Evolutionary conservation across 495 filamentous ascomycete species (phyloP), one percentile per base, ranked within the genome.

Genomic region (Tuber microsphaerosporum): DNA sequence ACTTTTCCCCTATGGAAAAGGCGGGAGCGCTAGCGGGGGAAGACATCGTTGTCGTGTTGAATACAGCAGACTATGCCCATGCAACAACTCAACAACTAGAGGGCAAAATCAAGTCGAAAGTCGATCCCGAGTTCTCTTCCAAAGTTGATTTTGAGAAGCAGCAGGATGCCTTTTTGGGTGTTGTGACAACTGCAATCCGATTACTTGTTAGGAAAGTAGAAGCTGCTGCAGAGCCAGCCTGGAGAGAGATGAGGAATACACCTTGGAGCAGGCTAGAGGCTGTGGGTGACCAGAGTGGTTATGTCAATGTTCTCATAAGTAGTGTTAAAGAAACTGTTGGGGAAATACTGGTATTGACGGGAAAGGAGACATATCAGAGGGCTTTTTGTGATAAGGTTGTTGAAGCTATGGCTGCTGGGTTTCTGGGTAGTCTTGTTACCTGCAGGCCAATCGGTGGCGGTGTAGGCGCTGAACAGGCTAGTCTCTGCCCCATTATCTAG

Each of bases 21-120:
- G 43, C 69, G 20, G 43, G 74, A 20, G 71, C 86, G 2, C 89
- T 93, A 0, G 87, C 90, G 6, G 83, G 93, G 5, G 90, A 97
- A 78, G 93, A 97, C 75, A 86, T 92, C 34, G 88, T 97, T 16
- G 86, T 94, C 1, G 92, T 98, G 8, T 86, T 99, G 69, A 99
- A 98, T 83, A 98, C 95, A 2, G 96, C 95, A 0, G 95, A 99
- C 81, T 99, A 98, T 84, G 98, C 96, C 88, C 94, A 97, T 82
- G 90, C 89, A 37, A 98, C 94, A 22, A 94, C 93, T 77, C 92
- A 89, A 74, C 94, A 97, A 79, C 85, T 99, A 1, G 94, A 97
- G 83, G 94, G 97, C 77, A 97, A 94, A 84, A 94, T 99, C 85
- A 97, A 93, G 84, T 89, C 90, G 76, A 88, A 92, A 7, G 91